Evolutionary conservation across 2,329 filamentous ascomycete species (phyloP).

Genomic region (Polytolypa hystricis): DNA sequence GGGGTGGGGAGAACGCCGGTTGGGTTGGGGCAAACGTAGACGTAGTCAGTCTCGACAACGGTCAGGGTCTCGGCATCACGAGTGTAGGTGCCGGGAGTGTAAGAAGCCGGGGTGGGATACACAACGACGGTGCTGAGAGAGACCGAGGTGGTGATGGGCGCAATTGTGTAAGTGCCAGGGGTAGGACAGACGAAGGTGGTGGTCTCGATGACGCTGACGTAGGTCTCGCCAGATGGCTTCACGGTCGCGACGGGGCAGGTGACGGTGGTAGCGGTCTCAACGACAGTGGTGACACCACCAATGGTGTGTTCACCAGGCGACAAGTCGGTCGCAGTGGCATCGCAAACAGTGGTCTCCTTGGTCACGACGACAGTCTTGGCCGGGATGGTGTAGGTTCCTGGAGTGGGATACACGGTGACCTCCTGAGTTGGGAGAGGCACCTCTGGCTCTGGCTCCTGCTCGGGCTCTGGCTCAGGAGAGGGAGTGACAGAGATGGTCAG

Average conservation of each 20-base stretch:
- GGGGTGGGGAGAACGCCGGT: constrained; percentile 23
- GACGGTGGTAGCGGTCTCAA: constrained; percentile 54
- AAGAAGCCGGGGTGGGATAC: constrained; percentile 55
- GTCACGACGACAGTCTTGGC: constrained; percentile 59
- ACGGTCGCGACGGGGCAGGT: constrained; percentile 59
- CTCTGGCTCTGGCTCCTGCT: no score
- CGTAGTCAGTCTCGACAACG: constrained; percentile 55
- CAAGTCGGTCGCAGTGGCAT: constrained; percentile 49
- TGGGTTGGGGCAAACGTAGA: constrained; percentile 61
- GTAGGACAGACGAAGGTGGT: constrained; percentile 65
- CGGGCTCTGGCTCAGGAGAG: constrained; percentile 13
- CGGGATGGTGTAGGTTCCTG: constrained; percentile 65
- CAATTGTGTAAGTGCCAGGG: constrained; percentile 66
- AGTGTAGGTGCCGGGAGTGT: constrained; percentile 62
- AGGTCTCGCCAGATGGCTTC: constrained; percentile 45
- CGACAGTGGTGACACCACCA: constrained; percentile 62
- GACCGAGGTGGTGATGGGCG: constrained; percentile 53
- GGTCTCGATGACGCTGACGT: constrained; percentile 56
- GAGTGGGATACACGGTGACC: constrained; percentile 47
- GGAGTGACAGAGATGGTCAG: constrained; percentile 23
- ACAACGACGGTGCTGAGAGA: constrained; percentile 42
- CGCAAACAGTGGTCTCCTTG: constrained; percentile 57
- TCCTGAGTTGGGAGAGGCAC: constrained; percentile 36
- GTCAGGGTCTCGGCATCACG: constrained; percentile 56
- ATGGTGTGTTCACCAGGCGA: constrained; percentile 56